phyloP scores from a whole-genome alignment of 1,284 basidiomycete genomes.

The Phaffia rhodozyma region DNA sequence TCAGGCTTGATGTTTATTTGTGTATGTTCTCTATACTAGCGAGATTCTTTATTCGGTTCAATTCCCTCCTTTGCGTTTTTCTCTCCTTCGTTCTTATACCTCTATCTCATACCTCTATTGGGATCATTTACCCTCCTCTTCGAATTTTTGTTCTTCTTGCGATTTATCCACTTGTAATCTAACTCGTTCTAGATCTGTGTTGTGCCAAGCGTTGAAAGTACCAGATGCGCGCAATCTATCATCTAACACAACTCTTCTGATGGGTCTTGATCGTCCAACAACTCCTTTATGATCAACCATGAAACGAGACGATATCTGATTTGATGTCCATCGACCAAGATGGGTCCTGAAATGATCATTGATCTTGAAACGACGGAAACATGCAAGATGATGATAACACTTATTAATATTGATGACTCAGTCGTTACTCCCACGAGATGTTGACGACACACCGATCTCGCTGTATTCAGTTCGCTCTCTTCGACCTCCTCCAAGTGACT shows the following conservation, averaged over 20 bases:
- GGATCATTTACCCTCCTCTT: background rate
- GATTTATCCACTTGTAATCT: background rate
- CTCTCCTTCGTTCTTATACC: background rate
- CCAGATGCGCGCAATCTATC: background rate
- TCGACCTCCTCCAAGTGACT: no score
- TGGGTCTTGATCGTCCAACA: background rate
- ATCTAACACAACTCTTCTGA: background rate
- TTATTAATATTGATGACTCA: no score
- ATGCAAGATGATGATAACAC: no score
- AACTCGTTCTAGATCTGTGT: background rate
- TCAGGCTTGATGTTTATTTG: background rate
- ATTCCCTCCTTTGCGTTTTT: background rate
- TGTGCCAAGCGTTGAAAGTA: background rate
- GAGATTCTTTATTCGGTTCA: background rate
- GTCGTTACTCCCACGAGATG: no score
- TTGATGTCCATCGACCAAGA: no score
- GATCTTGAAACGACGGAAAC: no score
- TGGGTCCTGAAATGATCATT: no score
- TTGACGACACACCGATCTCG: no score
- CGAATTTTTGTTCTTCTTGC: background rate
- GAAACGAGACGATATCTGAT: no score
- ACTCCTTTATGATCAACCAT: no score
- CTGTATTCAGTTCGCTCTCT: no score
- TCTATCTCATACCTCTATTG: background rate
- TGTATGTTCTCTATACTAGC: background rate